Evolutionary conservation across 306 rosid genomes (phyloP), one percentile per base, ranked within the genome.

Genomic region (Rubus parviflorus): DNA sequence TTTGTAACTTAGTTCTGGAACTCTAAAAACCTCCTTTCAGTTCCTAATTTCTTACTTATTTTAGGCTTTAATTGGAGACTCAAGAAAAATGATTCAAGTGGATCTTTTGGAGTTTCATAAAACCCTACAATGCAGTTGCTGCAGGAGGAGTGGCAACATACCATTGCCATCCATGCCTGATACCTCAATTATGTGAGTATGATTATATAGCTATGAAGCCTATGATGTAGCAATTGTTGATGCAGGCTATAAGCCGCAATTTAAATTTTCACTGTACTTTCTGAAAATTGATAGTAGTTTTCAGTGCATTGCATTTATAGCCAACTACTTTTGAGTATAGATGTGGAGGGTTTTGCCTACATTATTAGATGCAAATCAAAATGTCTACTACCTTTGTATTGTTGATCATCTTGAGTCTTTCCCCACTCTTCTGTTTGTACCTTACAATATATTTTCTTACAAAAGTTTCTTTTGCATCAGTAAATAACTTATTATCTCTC

Each of bases 21-120:
- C 61, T 30, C 45, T 14, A 6, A 35, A 37, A 51, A 71, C 37
- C 15, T 46, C 42, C 58, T 70, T 25, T 57, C 42, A 57, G 22
- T 56, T 20, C 54, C 37, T 22, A 57, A 70, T 52, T 74, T 61
- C 70, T 63, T 83, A 25, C 38, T 75, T 42, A 45, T 43, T 22
- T 20, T 60, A 95, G 97, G 96, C 93, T 82, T 84, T 95, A 76
- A 87, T 85, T 76, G 97, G 97, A 72, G 97, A 95, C 77, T 88
- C 97, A 77, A 86, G 97, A 82, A 95, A 91, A 82, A 86, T 86
- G 86, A 87, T 95, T 89, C 97, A 95, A 87, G 85, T 88, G 47
- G 97, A 95, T 84, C 96, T 95, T 54, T 79, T 92, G 88, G 95
- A 92, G 77, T 87, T 75, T 80, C 88, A 92, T 60, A 88, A 89